Evolutionary conservation across 202 grass and related monocot species (phyloP).

Genomic region (Sporobolus alterniflorus): DNA sequence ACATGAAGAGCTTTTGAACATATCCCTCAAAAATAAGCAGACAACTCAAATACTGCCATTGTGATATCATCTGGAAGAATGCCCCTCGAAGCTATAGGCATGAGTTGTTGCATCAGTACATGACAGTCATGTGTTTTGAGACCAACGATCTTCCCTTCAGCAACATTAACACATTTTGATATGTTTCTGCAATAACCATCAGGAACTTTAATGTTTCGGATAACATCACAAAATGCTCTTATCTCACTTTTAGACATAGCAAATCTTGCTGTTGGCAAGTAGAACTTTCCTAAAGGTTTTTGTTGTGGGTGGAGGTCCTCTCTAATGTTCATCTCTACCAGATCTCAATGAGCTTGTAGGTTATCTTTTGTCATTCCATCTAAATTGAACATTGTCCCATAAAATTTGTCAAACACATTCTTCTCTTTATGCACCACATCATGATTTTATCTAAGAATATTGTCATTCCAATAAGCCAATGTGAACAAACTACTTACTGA

Average conservation of each 20-base stretch:
- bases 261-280: background rate
- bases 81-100: background rate
- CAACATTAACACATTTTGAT: background rate
- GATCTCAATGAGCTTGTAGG: background rate
- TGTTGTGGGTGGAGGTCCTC: background rate
- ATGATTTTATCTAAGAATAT: background rate
- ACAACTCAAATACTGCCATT: background rate
- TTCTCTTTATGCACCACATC: conserved; percentile 18
- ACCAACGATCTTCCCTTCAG: background rate
- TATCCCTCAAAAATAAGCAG: background rate
- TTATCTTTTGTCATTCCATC: conserved; percentile 11
- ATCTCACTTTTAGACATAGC: conserved; percentile 4
- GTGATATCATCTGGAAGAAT: background rate
- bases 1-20: background rate
- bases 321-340: background rate
- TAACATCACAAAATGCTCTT: background rate
- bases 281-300: background rate
- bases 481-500: conserved; percentile 2
- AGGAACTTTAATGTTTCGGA: background rate
- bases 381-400: background rate
- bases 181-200: background rate
- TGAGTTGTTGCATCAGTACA: background rate
- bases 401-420: conserved; percentile 2
- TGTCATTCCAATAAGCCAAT: background rate
- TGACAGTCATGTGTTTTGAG: background rate